Percentiles rank a stretch among this genome's conserved stretches.
phyloP scores from a whole-genome alignment of 2,329 filamentous ascomycete genomes.

The Aspergillus quadrilineatus region DNA sequence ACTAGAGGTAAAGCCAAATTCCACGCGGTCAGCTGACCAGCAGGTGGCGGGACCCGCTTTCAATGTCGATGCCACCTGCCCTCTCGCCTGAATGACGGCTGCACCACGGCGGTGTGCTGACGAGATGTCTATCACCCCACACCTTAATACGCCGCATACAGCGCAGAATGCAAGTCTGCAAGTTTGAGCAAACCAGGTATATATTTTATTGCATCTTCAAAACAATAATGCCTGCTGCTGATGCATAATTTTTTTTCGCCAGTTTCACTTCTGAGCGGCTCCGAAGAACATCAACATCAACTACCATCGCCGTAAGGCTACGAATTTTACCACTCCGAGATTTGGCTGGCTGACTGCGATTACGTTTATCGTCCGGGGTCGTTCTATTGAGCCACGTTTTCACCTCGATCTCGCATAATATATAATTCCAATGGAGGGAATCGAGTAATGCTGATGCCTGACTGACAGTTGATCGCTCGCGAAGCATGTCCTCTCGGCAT shows the following conservation, averaged over 20 bases:
- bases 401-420: background rate
- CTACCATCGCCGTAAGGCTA: too few relatives aligned
- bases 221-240: background rate
- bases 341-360: conserved; percentile 1
- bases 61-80: too few relatives aligned
- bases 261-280: background rate
- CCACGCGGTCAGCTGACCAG: too few relatives aligned
- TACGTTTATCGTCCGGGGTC: background rate
- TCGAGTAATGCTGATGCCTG: background rate
- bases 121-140: background rate
- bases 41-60: too few relatives aligned
- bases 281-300: too few relatives aligned
- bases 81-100: background rate
- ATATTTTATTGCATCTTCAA: background rate
- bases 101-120: background rate
- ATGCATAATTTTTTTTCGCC: background rate
- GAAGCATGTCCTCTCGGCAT: background rate
- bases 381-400: conserved; percentile 10
- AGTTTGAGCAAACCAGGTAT: background rate
- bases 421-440: background rate
- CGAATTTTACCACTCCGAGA: background rate
- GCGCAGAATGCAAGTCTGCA: background rate
- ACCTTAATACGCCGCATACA: background rate
- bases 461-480: background rate
- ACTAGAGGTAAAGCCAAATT: too few relatives aligned